Conservation (phyloP, 768 basidiomycete genomes). For the Kwoniella sp. region DNA sequence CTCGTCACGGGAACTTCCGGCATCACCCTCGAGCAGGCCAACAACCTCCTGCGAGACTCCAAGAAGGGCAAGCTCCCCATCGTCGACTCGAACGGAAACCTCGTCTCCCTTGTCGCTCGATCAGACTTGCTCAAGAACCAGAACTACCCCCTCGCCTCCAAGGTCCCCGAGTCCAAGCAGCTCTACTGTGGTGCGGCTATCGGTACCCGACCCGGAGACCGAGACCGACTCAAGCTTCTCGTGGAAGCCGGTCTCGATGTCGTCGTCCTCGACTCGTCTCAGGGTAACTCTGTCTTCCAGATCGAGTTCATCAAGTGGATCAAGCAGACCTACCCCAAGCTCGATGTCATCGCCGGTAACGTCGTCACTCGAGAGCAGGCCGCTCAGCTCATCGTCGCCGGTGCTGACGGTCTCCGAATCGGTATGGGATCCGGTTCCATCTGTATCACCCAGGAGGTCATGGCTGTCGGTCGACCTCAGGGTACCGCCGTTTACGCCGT, state of each 20-base stretch:
- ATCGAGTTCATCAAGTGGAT: conserved; percentile 94
- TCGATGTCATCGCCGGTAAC: conserved; percentile 95
- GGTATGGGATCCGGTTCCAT: conserved; percentile 99
- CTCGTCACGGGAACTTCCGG: conserved; percentile 86
- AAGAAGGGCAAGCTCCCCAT: conserved; percentile 98
- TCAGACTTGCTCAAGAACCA: conserved; percentile 98
- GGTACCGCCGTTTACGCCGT: conserved; percentile 98
- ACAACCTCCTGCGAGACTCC: conserved; percentile 88
- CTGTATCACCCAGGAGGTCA: conserved; percentile 99
- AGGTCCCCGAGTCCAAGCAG: conserved; percentile 87
- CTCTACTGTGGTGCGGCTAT: conserved; percentile 94
- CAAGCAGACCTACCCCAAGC: conserved; percentile 76
- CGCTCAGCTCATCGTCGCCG: conserved; percentile 86
- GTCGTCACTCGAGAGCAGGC: conserved; percentile 98
- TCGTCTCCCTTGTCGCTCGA: conserved; percentile 84
- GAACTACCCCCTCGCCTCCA: conserved; percentile 91
- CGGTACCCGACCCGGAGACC: conserved; percentile 86
- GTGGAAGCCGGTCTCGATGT: conserved; percentile 95
- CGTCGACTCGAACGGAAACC: conserved; percentile 67
- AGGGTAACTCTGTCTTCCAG: conserved; percentile 93
- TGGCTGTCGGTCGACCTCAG: conserved; percentile 97
- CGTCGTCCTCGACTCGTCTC: conserved; percentile 90
- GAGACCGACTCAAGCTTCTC: conserved; percentile 78
- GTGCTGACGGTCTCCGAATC: conserved; percentile 91
- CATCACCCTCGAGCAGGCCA: conserved; percentile 87